phyloP scores from a whole-genome alignment of 2,329 filamentous ascomycete species.

The Corynespora cassiicola region DNA sequence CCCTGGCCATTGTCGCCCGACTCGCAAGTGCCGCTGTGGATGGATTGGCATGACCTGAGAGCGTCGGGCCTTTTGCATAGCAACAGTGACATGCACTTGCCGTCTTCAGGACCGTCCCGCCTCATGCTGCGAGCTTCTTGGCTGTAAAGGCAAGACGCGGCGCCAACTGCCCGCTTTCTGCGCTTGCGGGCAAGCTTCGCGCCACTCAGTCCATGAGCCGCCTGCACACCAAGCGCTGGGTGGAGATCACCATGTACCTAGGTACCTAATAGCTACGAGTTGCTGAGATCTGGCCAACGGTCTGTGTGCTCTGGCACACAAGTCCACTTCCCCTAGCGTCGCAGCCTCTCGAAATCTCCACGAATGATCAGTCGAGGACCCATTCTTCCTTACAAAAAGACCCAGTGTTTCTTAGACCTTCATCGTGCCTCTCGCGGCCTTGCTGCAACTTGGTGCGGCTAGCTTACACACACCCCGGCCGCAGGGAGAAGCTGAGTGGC shows the following conservation, averaged over 20 bases:
- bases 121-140: no score
- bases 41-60: no score
- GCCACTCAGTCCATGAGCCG: no score
- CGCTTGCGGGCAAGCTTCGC: conserved; percentile 4
- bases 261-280: no score
- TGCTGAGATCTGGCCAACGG: neutral
- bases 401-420: conserved; percentile 4
- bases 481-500: conserved; percentile 2
- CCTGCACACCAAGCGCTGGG: conserved; percentile 6
- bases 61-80: no score
- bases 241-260: conserved; percentile 8
- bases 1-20: no score
- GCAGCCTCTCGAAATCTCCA: neutral
- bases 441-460: neutral
- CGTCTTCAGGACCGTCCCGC: neutral
- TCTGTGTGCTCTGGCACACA: neutral
- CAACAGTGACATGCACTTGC: no score
- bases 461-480: no score
- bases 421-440: neutral
- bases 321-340: conserved; percentile 3
- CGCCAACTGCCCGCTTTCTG: neutral
- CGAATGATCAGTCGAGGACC: conserved; percentile 3
- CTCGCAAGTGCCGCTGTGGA: no score
- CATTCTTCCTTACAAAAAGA: conserved; percentile 1
- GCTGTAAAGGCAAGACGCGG: conserved; percentile 3